Conservation (phyloP, 139 green algal species). For the Micractinium sp. region DNA sequence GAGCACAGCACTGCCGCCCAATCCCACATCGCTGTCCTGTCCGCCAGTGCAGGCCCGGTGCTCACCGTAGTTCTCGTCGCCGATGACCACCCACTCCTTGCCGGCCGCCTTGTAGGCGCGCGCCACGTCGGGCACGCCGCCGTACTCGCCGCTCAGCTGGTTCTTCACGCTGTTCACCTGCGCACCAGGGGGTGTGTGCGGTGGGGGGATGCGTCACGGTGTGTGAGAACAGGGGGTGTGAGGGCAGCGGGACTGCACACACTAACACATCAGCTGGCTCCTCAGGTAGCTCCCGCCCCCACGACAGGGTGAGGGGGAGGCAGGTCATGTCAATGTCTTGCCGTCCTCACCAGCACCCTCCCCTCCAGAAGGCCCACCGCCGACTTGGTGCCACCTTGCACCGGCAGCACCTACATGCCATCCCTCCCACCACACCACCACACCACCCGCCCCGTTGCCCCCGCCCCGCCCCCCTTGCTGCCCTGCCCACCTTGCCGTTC, state of each 20-base stretch:
- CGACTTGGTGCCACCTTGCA: too few relatives aligned
- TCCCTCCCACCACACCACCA: background rate
- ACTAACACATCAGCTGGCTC: too few relatives aligned
- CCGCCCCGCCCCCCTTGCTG: background rate
- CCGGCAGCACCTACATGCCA: background rate
- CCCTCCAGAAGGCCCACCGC: too few relatives aligned
- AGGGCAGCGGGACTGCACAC: too few relatives aligned
- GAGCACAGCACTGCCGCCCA: background rate
- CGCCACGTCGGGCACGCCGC: slow-evolving; percentile 68
- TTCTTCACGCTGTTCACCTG: slow-evolving; percentile 78
- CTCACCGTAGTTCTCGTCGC: slow-evolving; percentile 91
- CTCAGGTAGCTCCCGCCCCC: too few relatives aligned
- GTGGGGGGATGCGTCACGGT: background rate
- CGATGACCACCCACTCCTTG: slow-evolving; percentile 87
- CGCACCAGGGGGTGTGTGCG: background rate
- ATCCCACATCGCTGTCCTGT: too few relatives aligned
- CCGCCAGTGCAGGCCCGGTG: too few relatives aligned
- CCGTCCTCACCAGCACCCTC: background rate
- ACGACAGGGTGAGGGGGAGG: too few relatives aligned
- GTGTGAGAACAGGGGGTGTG: too few relatives aligned
- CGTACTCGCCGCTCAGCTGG: slow-evolving; percentile 69
- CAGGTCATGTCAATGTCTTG: background rate
- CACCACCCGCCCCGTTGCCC: background rate
- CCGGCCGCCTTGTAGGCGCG: slow-evolving; percentile 88
- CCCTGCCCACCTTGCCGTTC: slow-evolving; percentile 81